Conservation (phyloP, 768 basidiomycete genomes). For the Mycena amicta region DNA sequence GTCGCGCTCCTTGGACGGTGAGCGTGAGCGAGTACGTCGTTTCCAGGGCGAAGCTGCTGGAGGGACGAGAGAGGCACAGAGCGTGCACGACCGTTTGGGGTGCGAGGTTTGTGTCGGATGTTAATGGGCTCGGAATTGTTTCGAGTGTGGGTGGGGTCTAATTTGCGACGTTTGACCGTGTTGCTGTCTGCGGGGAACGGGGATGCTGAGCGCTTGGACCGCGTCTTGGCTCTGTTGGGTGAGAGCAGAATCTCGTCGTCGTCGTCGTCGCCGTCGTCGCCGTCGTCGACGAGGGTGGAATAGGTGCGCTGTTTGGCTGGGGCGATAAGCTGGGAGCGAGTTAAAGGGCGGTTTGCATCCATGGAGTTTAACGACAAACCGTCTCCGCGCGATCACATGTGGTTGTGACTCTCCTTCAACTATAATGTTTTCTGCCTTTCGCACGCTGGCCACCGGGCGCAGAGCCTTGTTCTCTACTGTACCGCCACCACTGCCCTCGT, state of each 20-base stretch:
- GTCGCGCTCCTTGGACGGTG: slow-evolving; percentile 46
- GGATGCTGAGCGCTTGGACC: slow-evolving; percentile 45
- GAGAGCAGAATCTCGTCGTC: slow-evolving; percentile 55
- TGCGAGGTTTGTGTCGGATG: slow-evolving; percentile 27
- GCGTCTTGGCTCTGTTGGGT: slow-evolving; percentile 35
- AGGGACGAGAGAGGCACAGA: slow-evolving; percentile 49
- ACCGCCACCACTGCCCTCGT: neutral
- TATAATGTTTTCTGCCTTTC: neutral
- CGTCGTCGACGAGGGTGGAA: slow-evolving; percentile 32
- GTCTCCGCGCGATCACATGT: neutral
- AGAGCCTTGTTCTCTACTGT: no score
- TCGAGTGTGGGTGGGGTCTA: slow-evolving; percentile 31
- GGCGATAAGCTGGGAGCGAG: slow-evolving; percentile 55
- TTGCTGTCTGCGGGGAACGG: slow-evolving; percentile 11
- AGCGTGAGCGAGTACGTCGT: slow-evolving; percentile 39
- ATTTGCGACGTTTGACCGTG: slow-evolving; percentile 12
- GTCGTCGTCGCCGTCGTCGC: slow-evolving; percentile 33
- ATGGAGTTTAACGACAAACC: neutral
- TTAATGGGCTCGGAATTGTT: slow-evolving; percentile 39
- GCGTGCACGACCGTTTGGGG: slow-evolving; percentile 38
- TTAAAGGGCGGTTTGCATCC: slow-evolving; percentile 26
- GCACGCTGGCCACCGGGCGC: no score
- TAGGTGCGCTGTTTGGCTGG: slow-evolving; percentile 43
- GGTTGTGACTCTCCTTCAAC: neutral
- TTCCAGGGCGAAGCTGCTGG: slow-evolving; percentile 44